phyloP scores from a whole-genome alignment of 768 basidiomycete species.

The Tulasnella sp. region DNA sequence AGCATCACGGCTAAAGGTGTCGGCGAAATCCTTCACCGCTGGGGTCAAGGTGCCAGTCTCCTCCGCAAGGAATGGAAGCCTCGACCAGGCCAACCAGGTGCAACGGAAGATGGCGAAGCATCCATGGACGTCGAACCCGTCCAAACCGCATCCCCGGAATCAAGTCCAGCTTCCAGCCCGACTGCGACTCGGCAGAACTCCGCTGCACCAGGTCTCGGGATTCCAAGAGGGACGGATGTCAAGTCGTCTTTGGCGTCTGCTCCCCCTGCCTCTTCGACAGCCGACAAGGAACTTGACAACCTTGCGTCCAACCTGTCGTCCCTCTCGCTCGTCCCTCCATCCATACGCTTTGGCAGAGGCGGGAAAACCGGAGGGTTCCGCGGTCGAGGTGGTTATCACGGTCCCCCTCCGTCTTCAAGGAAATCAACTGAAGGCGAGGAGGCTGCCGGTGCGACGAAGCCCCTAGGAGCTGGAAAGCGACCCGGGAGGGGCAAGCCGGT shows the following conservation, averaged over 20 bases:
- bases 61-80: constrained; percentile 61
- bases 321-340: constrained; percentile 51
- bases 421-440: not conserved
- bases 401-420: not conserved
- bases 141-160: constrained; percentile 12
- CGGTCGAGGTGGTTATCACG: not conserved
- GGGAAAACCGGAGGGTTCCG: constrained; percentile 44
- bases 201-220: constrained; percentile 16
- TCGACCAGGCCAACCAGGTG: constrained; percentile 24
- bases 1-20: constrained; percentile 85
- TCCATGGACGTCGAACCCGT: constrained; percentile 18
- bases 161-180: constrained; percentile 3
- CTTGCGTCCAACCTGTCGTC: constrained; percentile 39
- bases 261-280: not conserved
- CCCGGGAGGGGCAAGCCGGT: not conserved
- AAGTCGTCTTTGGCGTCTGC: not conserved
- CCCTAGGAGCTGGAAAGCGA: not conserved
- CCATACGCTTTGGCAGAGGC: constrained; percentile 65
- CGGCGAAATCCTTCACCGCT: constrained; percentile 61
- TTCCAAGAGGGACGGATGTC: not conserved
- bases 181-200: constrained; percentile 3
- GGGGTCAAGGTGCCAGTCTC: constrained; percentile 78
- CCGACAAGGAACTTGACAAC: constrained; percentile 28
- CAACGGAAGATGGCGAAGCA: constrained; percentile 15
- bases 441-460: not conserved